phyloP scores from a whole-genome alignment of 805 yeast genomes.

The Cyberlindnera xishuangbannaensis region DNA sequence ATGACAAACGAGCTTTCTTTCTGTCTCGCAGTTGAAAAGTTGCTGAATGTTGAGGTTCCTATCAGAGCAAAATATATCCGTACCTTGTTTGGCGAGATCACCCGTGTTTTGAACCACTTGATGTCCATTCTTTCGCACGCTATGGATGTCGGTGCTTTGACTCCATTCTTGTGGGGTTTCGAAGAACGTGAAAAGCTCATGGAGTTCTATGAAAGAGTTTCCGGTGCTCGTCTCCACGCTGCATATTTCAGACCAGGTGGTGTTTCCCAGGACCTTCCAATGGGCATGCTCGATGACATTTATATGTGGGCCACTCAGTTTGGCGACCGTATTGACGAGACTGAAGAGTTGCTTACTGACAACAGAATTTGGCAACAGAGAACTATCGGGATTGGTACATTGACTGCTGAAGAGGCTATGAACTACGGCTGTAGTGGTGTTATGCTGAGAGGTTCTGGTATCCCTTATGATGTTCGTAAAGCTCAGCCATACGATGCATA shows the following conservation, averaged over 20 bases:
- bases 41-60: conserved; percentile 80
- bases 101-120: conserved; percentile 76
- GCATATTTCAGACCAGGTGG: conserved; percentile 93
- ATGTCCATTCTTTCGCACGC: conserved; percentile 86
- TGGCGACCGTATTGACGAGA: conserved; percentile 88
- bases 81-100: conserved; percentile 81
- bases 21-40: conserved; percentile 77
- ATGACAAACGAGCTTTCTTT: conserved; percentile 89
- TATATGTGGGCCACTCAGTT: conserved; percentile 96
- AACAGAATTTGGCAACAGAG: conserved; percentile 91
- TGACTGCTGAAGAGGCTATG: conserved; percentile 82
- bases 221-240: conserved; percentile 85
- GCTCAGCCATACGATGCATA: conserved; percentile 89
- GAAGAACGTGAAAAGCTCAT: conserved; percentile 90
- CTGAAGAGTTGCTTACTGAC: conserved; percentile 83
- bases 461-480: conserved; percentile 82
- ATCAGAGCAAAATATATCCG: conserved; percentile 80
- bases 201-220: conserved; percentile 89
- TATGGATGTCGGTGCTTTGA: conserved; percentile 92
- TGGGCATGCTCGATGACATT: conserved; percentile 81
- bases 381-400: conserved; percentile 72
- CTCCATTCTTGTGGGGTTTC: conserved; percentile 92
- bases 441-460: conserved; percentile 88
- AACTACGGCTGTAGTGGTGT: conserved; percentile 79
- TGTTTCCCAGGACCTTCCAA: conserved; percentile 82